These are phyloP conservation scores for Erodium texanum DNA, from an alignment of 441 rosid species.

Conservation along the genomic window DNA sequence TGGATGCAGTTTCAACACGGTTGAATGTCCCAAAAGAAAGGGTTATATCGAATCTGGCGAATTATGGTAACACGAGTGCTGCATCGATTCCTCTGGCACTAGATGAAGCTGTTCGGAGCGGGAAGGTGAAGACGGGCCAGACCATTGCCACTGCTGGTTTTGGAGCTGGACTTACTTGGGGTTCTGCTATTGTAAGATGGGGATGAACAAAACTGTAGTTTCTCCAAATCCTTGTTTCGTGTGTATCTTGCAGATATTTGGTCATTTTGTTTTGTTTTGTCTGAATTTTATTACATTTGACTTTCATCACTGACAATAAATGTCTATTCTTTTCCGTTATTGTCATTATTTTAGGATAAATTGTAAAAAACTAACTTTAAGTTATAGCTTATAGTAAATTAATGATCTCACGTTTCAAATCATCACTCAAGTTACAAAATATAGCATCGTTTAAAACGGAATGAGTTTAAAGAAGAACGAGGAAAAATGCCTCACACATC, in stretches of 20 bases:
- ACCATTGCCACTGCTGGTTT: slow-evolving; percentile 76
- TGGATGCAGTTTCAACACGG: slow-evolving; percentile 76
- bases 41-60: slow-evolving; percentile 71
- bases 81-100: slow-evolving; percentile 88
- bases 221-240: not conserved
- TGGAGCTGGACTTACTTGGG: slow-evolving; percentile 95
- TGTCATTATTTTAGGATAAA: too few relatives aligned
- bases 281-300: slow-evolving; percentile 12
- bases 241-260: slow-evolving; percentile 12
- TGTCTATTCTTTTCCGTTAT: slow-evolving; percentile 13
- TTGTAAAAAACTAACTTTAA: too few relatives aligned
- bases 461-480: too few relatives aligned
- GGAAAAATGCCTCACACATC: too few relatives aligned
- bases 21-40: slow-evolving; percentile 62
- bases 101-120: slow-evolving; percentile 83
- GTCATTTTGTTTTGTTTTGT: slow-evolving; percentile 15
- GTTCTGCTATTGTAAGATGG: slow-evolving; percentile 78
- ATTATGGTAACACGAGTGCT: slow-evolving; percentile 91
- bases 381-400: too few relatives aligned
- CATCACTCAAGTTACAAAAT: too few relatives aligned
- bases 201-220: slow-evolving; percentile 26
- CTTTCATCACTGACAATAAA: slow-evolving; percentile 22
- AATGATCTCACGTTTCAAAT: too few relatives aligned
- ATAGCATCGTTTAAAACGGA: too few relatives aligned
- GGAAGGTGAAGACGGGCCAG: slow-evolving; percentile 80